Evolutionary conservation across 1,284 basidiomycete species (phyloP), one percentile per base, ranked within the genome.

Genomic region (Coniophora puteana): DNA sequence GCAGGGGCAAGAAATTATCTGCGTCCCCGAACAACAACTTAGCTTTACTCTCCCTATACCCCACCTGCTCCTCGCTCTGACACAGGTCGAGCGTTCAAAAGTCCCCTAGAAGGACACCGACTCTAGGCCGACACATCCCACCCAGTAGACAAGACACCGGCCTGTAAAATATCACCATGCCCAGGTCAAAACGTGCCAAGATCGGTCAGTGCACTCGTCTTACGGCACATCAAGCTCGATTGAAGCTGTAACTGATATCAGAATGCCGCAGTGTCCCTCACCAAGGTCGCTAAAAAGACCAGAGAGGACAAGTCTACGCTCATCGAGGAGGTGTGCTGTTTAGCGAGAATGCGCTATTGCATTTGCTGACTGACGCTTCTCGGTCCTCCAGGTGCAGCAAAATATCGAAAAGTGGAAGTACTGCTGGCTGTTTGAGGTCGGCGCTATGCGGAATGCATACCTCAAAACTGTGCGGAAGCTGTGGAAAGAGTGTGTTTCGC

Each of bases 381-480:
- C 16, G 32, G 38, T 42, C 29, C 24, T 40, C 36, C 46, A 91
- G 88, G 67, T 92, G 36, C 86, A 88, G 72, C 73, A 74, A 58
- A 80, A 80, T 62, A 67, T 77, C 24, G 91, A 93, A 54, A 86
- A 91, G 69, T 96, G 88, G 81, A 80, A 84, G 51, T 96, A 95
- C 65, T 87, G 91, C 64, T 99, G 93, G 92, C 65, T 98, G 23
- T 96, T 99, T 62, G 83, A 87, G 53, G 89, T 97, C 20, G 93
- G 93, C 29, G 83, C 92, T 57, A 95, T 97, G 91, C 80, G 95
- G 45, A 98, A 95, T 68, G 74, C 91, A 28, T 89, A 93, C 65
- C 71, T 99, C 32, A 93, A 98, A 72, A 93, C 92, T 48, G 90
- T 98, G 32, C 78, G 95, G 51, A 83, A 81, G 48, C 74, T 92